Percentiles rank a stretch among this genome's conserved stretches.
phyloP scores from a whole-genome alignment of 495 filamentous ascomycete species.

The Penicillium odoratum region DNA sequence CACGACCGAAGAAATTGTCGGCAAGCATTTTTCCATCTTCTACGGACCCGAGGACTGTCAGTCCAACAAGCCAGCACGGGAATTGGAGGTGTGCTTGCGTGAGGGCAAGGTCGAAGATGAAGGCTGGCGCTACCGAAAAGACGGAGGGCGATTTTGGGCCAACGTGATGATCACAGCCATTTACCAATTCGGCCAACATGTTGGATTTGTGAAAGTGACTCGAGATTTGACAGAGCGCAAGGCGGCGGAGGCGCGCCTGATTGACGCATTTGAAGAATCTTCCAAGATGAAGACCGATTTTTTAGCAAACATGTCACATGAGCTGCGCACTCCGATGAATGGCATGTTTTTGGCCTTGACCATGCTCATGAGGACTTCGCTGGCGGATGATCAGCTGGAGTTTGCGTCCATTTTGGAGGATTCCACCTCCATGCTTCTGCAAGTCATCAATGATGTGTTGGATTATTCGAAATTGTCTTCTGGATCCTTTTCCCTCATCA shows the following conservation, averaged over 20 bases:
- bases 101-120: conserved; percentile 65
- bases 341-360: conserved; percentile 77
- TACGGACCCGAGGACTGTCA: conserved; percentile 57
- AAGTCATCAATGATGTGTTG: conserved; percentile 87
- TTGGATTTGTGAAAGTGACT: conserved; percentile 66
- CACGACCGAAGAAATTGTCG: conserved; percentile 55
- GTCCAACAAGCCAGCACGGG: conserved; percentile 49
- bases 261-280: conserved; percentile 64
- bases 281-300: conserved; percentile 66
- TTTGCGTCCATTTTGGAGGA: conserved; percentile 77
- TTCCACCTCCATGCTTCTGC: conserved; percentile 77
- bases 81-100: conserved; percentile 53
- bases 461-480: conserved; percentile 88
- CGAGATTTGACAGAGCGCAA: conserved; percentile 64
- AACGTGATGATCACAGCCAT: conserved; percentile 66
- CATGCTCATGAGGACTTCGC: conserved; percentile 63
- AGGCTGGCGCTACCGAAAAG: conserved; percentile 64
- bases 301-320: conserved; percentile 83
- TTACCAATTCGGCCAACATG: conserved; percentile 54
- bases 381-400: conserved; percentile 69
- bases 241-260: conserved; percentile 55
- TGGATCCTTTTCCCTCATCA: conserved; percentile 74
- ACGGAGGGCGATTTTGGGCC: conserved; percentile 65
- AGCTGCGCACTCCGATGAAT: conserved; percentile 79
- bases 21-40: conserved; percentile 63